Evolutionary conservation across 495 filamentous ascomycete species (phyloP), one percentile per base, ranked within the genome.

Genomic region (Tuber brumale): DNA sequence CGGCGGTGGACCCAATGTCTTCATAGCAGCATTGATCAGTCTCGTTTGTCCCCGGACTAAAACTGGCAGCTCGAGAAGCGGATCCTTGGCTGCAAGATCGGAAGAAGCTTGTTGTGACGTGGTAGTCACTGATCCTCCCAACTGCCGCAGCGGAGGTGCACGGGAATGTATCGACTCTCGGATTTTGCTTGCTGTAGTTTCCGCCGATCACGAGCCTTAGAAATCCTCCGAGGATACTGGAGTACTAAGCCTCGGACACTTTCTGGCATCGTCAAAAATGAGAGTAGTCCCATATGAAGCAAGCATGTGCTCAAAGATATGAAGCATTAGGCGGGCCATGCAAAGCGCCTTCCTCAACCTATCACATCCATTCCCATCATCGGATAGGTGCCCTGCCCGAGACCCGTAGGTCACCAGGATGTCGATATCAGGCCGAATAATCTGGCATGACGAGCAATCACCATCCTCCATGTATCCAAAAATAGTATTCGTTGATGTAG

Each of bases 291-390:
- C 90, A 74, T 87, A 82, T 41, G 87, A 89, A 75, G 85, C 89
- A 85, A 97, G 95, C 41, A 96, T 86, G 82, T 98, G 95, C 3
- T 93, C 95, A 85, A 96, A 97, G 72, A 97, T 88, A 84, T 97
- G 95, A 21, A 97, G 85, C 57, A 86, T 85, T 6, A 95, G 94
- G 75, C 89, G 89, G 35, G 94, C 89, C 70, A 89, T 87, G 93
- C 93, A 95, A 41, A 93, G 81, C 80, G 96, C 93, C 19, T 87
- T 84, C 6, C 94, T 86, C 0, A 98, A 87, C 42, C 86, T 89
- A 23, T 89, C 88, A 82, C 93, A 96, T 41, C 95, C 95, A 72
- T 92, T 86, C 21, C 91, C 83, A 83, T 97, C 95, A 61, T 66
- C 57, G 19, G 27, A 66, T 14, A 92, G 88, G 83, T 97, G 94